Percentiles rank a stretch among this genome's conserved stretches.
phyloP scores from a whole-genome alignment of 805 yeast genomes.

The Myxozyma lipomycoides region DNA sequence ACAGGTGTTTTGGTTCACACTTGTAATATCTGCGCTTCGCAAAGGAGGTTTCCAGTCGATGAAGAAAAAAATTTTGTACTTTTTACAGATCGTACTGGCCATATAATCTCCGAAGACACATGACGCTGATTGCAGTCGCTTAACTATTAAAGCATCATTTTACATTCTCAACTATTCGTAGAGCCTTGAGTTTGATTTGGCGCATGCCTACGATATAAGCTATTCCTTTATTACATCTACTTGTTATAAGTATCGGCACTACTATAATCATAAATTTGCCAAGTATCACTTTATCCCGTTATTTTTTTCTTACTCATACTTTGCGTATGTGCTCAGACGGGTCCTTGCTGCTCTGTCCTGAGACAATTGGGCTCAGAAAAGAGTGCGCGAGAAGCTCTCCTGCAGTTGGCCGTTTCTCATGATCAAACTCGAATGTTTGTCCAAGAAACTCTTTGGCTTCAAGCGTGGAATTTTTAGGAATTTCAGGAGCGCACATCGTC shows the following conservation, averaged over 20 bases:
- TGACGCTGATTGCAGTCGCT: background rate
- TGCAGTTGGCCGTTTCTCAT: slow-evolving; percentile 69
- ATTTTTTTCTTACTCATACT: background rate
- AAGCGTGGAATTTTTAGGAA: slow-evolving; percentile 62
- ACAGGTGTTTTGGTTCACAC: background rate
- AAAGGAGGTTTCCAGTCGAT: background rate
- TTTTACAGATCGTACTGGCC: background rate
- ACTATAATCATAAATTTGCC: too few relatives aligned
- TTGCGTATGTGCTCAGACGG: too few relatives aligned
- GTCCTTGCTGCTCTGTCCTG: too few relatives aligned
- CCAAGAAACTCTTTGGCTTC: slow-evolving; percentile 64
- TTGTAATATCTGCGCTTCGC: background rate
- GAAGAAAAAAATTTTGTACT: background rate
- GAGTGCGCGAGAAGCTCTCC: slow-evolving; percentile 59
- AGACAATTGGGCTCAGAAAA: slow-evolving; percentile 39
- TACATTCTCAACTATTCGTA: too few relatives aligned
- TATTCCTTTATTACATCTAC: too few relatives aligned
- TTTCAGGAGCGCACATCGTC: slow-evolving; percentile 66
- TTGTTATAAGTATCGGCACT: too few relatives aligned
- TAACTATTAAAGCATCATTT: background rate
- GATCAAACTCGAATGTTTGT: slow-evolving; percentile 71
- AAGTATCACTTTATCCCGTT: background rate
- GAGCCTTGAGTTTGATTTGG: too few relatives aligned
- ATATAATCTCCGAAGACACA: background rate
- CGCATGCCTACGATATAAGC: too few relatives aligned